Percentiles rank a stretch among this genome's conserved stretches.
phyloP scores from a whole-genome alignment of 306 rosid genomes.

The Chamaecrista fasciculata region DNA sequence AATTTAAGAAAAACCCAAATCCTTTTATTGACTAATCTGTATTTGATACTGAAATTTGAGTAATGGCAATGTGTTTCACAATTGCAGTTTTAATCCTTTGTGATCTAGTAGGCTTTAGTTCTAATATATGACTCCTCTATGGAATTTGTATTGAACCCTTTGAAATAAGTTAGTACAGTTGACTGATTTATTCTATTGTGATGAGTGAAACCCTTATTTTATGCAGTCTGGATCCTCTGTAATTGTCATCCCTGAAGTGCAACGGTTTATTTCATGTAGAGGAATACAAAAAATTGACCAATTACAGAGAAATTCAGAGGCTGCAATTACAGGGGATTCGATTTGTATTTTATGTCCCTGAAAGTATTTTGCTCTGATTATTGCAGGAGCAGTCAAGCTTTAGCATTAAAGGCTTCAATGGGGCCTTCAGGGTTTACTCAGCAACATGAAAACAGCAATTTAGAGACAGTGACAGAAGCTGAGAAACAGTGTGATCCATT shows the following conservation, averaged over 20 bases:
- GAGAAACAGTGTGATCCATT: slow-evolving; percentile 50
- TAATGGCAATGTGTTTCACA: neutral
- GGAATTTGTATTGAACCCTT: slow-evolving; percentile 35
- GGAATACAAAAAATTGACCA: no score
- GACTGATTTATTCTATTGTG: slow-evolving; percentile 18
- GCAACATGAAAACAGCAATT: slow-evolving; percentile 44
- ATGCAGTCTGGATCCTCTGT: no score
- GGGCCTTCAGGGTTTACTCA: slow-evolving; percentile 50
- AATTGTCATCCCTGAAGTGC: no score
- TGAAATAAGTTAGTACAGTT: slow-evolving; percentile 26
- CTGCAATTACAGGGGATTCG: no score
- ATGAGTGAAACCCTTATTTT: neutral
- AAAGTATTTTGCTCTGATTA: slow-evolving; percentile 15
- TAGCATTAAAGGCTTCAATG: slow-evolving; percentile 53
- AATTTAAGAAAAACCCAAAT: neutral
- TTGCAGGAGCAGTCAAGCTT: slow-evolving; percentile 50
- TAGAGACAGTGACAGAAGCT: slow-evolving; percentile 40
- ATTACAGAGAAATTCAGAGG: no score
- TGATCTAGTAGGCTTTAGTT: slow-evolving; percentile 2
- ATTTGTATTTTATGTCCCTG: neutral
- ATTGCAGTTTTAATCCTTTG: slow-evolving; percentile 14
- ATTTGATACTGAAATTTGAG: slow-evolving; percentile 14
- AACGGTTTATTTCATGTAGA: no score
- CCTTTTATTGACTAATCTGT: neutral
- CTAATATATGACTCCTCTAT: slow-evolving; percentile 32